Percentiles rank a stretch among this genome's conserved stretches.
Evolutionary conservation across 768 basidiomycete species (phyloP).

Genomic region (Trametopsis cervina): DNA sequence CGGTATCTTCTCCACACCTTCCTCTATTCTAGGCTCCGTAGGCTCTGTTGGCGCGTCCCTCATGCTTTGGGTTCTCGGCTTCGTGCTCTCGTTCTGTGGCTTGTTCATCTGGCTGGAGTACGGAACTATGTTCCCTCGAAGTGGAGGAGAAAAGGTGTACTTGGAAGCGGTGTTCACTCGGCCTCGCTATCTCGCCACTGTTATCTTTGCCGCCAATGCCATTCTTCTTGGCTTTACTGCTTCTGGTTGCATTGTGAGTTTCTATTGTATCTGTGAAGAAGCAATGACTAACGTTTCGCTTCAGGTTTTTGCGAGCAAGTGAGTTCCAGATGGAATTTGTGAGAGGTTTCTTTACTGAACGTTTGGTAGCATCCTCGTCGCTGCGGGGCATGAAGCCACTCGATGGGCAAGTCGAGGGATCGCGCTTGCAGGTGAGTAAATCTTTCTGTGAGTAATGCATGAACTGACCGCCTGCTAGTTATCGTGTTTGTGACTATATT

Average conservation of each 20-base stretch:
- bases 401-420: constrained; percentile 53
- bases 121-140: constrained; percentile 57
- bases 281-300: background rate
- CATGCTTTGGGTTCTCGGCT: constrained; percentile 60
- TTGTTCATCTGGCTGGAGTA: constrained; percentile 59
- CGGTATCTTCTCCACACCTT: constrained; percentile 60
- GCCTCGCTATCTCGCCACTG: constrained; percentile 27
- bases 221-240: constrained; percentile 32
- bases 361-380: constrained; percentile 35
- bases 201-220: constrained; percentile 29
- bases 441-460: background rate
- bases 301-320: constrained; percentile 27
- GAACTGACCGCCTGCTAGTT: constrained; percentile 24
- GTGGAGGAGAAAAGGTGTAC: constrained; percentile 59
- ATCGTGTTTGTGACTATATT: constrained; percentile 43
- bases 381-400: constrained; percentile 23
- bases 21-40: constrained; percentile 49
- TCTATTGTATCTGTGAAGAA: background rate
- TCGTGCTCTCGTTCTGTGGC: constrained; percentile 49
- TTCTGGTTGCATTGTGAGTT: constrained; percentile 23
- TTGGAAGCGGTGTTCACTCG: constrained; percentile 44
- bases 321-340: too few relatives aligned
- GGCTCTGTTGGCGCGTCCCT: constrained; percentile 54
- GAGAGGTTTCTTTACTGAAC: too few relatives aligned
- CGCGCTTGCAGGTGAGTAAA: constrained; percentile 41